Base-by-base conservation (phyloP, 768 basidiomycete genomes). In the Rubroboletus satanas region DNA sequence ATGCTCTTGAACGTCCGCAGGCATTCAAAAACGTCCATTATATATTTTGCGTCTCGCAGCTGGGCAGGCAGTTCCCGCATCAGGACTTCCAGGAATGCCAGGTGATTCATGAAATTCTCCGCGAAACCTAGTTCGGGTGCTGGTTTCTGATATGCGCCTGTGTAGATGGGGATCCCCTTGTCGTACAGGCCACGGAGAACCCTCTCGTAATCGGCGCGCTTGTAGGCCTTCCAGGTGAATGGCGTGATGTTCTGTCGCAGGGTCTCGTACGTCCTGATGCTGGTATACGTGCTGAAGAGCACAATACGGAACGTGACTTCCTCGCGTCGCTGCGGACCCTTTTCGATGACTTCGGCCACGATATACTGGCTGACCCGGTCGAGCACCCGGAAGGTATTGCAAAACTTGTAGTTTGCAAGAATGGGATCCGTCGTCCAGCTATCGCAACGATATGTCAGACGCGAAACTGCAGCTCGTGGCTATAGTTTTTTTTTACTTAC, bases 281-380 rank as follows among this genome's bases (percentile, higher is more conserved):
- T 83, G 59, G 84, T 88, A 73, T 87, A 92, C 12, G 74, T 74
- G 62, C 84, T 85, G 76, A 87, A 92, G 38, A 92, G 74, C 55
- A 80, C 59, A 52, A 91, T 78, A 43, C 90, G 85, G 60, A 92
- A 92, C 23, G 81, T 78, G 50, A 88, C 66, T 67, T 92, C 90
- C 14, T 71, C 69, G 21, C 79, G 77, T 31, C 75, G 70, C 60
- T 84, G 83, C 3, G 81, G 74, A 37, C 88, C 88, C 62, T 82
- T 80, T 60, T 84, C 77, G 57, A 91, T 83, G 56, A 92, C 87
- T 52, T 88, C 78, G 7, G 68, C 62, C 32, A 92, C 76, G 53
- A 91, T 74, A 58, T 78, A 92, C 61, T 92, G 90, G 31, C 79
- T 82, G 17, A 77, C 77, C 35, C 81, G 82, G 72, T 92, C 90